Conservation (phyloP, 1,284 basidiomycete species). For the Apiotrichum mycotoxinovorans region DNA sequence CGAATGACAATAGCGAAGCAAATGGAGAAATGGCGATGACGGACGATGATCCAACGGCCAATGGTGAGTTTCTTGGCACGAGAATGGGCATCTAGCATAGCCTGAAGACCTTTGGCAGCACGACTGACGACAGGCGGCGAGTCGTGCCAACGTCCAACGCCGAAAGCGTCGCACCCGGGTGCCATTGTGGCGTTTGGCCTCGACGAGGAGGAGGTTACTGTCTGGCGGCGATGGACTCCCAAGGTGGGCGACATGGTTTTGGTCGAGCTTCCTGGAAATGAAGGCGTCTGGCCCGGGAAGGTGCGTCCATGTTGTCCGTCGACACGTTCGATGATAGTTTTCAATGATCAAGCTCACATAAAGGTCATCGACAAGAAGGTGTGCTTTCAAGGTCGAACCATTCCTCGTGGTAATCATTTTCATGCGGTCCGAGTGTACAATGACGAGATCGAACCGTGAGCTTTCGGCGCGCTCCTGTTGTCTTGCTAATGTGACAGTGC, state of each 20-base stretch:
- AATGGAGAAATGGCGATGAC: slow-evolving; percentile 13
- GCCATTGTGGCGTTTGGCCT: slow-evolving; percentile 25
- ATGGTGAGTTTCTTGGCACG: slow-evolving; percentile 1
- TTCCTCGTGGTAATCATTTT: slow-evolving; percentile 44
- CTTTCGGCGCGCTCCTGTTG: neutral
- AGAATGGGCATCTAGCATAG: neutral
- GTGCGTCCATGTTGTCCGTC: too few species aligned
- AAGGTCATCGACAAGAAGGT: slow-evolving; percentile 45
- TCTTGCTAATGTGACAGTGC: slow-evolving; percentile 16
- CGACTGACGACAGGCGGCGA: neutral
- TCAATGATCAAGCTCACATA: neutral
- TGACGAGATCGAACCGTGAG: slow-evolving; percentile 36
- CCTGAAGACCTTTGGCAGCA: neutral
- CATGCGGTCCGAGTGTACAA: slow-evolving; percentile 41
- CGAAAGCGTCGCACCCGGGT: slow-evolving; percentile 31
- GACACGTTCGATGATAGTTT: neutral
- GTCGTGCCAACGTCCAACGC: slow-evolving; percentile 19
- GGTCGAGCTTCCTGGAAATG: slow-evolving; percentile 29
- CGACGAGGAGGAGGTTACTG: slow-evolving; percentile 30
- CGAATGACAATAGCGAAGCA: slow-evolving; percentile 1
- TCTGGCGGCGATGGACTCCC: slow-evolving; percentile 42
- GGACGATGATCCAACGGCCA: slow-evolving; percentile 2
- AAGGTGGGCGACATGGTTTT: slow-evolving; percentile 37
- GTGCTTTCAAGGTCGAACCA: slow-evolving; percentile 42
- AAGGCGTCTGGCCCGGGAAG: slow-evolving; percentile 39